Conservation (phyloP, 2,329 filamentous ascomycete species). For the Cercospora sesami region DNA sequence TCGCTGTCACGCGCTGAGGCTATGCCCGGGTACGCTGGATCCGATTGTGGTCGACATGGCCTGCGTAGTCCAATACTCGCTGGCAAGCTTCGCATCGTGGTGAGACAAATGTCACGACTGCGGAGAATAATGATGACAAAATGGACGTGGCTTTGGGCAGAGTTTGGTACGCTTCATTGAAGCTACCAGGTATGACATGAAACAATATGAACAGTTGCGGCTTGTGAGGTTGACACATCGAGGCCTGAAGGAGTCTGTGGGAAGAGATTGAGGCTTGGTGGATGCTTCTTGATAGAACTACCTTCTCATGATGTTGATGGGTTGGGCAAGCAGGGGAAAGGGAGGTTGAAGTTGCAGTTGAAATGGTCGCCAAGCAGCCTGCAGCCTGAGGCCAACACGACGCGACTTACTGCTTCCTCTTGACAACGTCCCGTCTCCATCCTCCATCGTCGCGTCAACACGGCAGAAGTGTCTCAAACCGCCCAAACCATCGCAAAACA, state of each 20-base stretch:
- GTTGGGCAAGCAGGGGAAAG: not conserved
- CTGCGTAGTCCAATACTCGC: not conserved
- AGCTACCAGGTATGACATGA: not conserved
- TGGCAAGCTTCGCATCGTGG: not conserved
- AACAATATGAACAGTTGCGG: not conserved
- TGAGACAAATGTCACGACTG: not conserved
- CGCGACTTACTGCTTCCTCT: not conserved
- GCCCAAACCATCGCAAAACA: not conserved
- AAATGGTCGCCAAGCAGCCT: not conserved
- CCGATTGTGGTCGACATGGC: not conserved
- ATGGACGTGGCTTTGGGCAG: not conserved
- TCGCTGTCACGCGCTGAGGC: not conserved
- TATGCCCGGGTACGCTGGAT: not conserved
- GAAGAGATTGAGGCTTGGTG: not conserved
- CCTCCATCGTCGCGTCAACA: not conserved
- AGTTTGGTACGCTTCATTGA: slow-evolving; percentile 1
- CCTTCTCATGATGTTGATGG: not conserved
- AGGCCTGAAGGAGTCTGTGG: not conserved
- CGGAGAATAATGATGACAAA: not conserved
- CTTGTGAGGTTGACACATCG: not conserved
- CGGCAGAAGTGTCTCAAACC: slow-evolving; percentile 2
- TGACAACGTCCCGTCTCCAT: not conserved
- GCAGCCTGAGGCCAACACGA: not conserved
- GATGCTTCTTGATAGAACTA: not conserved
- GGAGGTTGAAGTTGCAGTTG: not conserved